phyloP scores from a whole-genome alignment of 257 asterid species.

The Jacaranda mimosifolia region DNA sequence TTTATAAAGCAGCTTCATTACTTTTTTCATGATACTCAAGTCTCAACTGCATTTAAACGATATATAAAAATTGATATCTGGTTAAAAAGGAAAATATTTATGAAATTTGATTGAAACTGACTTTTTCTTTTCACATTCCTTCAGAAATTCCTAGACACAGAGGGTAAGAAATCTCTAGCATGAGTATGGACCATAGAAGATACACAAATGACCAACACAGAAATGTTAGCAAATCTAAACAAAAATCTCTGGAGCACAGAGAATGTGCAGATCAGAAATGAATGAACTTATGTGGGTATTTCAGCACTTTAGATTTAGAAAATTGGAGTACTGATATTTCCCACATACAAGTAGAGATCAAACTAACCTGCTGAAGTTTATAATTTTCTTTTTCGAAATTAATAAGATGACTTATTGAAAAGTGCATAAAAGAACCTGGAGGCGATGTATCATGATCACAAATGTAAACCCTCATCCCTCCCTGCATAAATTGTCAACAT shows the following conservation, averaged over 20 bases:
- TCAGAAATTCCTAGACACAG: constrained; percentile 6
- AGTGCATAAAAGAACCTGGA: constrained; percentile 58
- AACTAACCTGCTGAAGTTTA: neutral
- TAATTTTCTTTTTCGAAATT: too few relatives aligned
- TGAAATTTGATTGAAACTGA: neutral
- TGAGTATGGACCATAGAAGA: neutral
- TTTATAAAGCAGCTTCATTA: neutral
- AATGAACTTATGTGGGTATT: neutral
- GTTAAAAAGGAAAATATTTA: neutral
- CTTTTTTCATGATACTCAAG: constrained; percentile 20
- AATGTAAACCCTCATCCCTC: constrained; percentile 67
- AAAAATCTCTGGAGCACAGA: neutral
- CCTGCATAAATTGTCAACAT: constrained; percentile 52
- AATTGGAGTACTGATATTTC: neutral
- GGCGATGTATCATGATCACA: constrained; percentile 78
- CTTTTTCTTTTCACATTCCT: neutral
- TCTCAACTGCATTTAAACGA: neutral
- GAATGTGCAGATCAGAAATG: constrained; percentile 2
- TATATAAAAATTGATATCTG: neutral
- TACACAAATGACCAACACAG: neutral
- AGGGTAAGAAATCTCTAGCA: neutral
- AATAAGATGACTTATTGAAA: neutral
- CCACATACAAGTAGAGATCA: constrained; percentile 10
- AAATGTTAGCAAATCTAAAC: neutral
- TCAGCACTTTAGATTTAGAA: neutral